Evolutionary conservation across 441 rosid genomes (phyloP).

Genomic region (Eutrema salsugineum): DNA sequence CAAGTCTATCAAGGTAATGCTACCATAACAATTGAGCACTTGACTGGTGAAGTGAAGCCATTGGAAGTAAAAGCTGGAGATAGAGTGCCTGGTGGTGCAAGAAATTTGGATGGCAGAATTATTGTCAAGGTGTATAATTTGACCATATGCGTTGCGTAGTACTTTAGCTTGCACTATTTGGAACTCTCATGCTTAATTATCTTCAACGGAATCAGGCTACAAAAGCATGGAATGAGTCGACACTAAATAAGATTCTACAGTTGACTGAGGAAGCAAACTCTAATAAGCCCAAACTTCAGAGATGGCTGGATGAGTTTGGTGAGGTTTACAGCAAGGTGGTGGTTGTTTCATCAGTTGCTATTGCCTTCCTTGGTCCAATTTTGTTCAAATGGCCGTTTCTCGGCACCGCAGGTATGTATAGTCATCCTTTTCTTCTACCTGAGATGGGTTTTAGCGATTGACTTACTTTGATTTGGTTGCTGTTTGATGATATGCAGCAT

Average conservation of each 20-base stretch:
- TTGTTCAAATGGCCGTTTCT: conserved; percentile 95
- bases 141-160: conserved; percentile 4
- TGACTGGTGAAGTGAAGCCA: conserved; percentile 96
- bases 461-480: not conserved
- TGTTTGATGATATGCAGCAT: conserved; percentile 48
- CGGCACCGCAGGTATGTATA: conserved; percentile 66
- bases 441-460: not conserved
- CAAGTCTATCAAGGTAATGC: conserved; percentile 88
- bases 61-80: conserved; percentile 83
- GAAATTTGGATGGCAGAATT: conserved; percentile 94
- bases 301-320: conserved; percentile 98
- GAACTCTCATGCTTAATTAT: not conserved
- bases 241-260: conserved; percentile 79
- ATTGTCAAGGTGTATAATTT: conserved; percentile 64
- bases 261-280: conserved; percentile 92
- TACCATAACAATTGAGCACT: conserved; percentile 87
- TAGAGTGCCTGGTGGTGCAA: conserved; percentile 92
- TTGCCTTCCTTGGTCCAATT: conserved; percentile 82
- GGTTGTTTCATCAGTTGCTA: conserved; percentile 67
- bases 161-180: not conserved
- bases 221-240: conserved; percentile 89
- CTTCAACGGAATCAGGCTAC: conserved; percentile 46
- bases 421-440: not conserved
- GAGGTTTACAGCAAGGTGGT: conserved; percentile 92
- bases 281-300: conserved; percentile 88